Conservation (phyloP, 495 filamentous ascomycete species). For the Xylaria flabelliformis region DNA sequence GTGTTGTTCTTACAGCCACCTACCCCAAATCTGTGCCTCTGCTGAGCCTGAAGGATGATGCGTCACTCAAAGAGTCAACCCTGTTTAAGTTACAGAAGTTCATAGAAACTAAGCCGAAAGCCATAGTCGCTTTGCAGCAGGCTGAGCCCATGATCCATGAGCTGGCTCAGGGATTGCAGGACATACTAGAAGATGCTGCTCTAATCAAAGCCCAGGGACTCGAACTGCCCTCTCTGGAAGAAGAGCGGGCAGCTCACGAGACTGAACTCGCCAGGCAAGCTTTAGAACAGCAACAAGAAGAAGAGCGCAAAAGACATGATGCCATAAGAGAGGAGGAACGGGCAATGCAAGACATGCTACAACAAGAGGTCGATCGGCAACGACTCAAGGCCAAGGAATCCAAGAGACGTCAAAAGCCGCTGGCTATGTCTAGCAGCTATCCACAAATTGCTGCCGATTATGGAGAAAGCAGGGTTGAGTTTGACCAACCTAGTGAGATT, state of each 20-base stretch:
- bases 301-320: constrained; percentile 57
- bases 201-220: constrained; percentile 71
- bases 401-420: constrained; percentile 49
- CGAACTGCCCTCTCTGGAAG: constrained; percentile 84
- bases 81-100: constrained; percentile 72
- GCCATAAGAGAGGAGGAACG: constrained; percentile 77
- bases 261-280: constrained; percentile 56
- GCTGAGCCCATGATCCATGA: constrained; percentile 91
- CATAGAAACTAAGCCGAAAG: constrained; percentile 70
- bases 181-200: constrained; percentile 87
- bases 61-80: constrained; percentile 66
- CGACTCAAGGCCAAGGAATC: constrained; percentile 64
- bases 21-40: constrained; percentile 89
- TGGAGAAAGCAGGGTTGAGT: constrained; percentile 55
- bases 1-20: constrained; percentile 81
- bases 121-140: constrained; percentile 60
- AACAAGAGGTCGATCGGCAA: constrained; percentile 75
- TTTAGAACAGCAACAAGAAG: constrained; percentile 55
- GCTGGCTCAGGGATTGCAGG: constrained; percentile 80
- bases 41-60: constrained; percentile 69
- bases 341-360: constrained; percentile 73
- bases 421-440: constrained; percentile 30
- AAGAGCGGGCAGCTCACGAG: constrained; percentile 78
- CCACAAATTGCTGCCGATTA: constrained; percentile 27
- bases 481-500: constrained; percentile 72